A percentile compares a stretch with the other conserved stretches of the same genome.
Evolutionary conservation across 768 basidiomycete genomes (phyloP).

Genomic region (Coprinellus aureogranulatus): DNA sequence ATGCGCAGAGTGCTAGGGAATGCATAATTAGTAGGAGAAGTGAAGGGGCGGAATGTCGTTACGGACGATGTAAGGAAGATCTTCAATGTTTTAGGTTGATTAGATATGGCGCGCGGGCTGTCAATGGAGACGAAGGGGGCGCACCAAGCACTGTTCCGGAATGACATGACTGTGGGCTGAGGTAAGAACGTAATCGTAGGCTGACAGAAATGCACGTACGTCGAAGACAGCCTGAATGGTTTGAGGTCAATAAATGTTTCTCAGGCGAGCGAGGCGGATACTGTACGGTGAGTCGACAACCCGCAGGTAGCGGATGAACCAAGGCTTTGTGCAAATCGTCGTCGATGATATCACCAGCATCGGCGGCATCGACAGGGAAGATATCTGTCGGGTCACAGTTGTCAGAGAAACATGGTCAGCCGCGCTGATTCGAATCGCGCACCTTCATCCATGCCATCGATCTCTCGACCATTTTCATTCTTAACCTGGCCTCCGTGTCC

Average conservation of each 20-base stretch:
- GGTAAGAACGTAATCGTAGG: neutral
- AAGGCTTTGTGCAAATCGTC: slow-evolving; percentile 52
- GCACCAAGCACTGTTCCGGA: slow-evolving; percentile 53
- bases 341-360: slow-evolving; percentile 75
- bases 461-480: slow-evolving; percentile 75
- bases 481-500: slow-evolving; percentile 92
- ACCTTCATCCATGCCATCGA: slow-evolving; percentile 73
- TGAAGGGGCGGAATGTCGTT: neutral
- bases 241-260: neutral
- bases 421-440: too few relatives aligned
- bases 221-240: slow-evolving; percentile 46
- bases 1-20: slow-evolving; percentile 4
- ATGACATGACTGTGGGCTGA: slow-evolving; percentile 42
- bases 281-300: slow-evolving; percentile 52
- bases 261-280: neutral
- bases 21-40: too few relatives aligned
- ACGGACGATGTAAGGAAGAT: slow-evolving; percentile 2
- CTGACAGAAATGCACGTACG: slow-evolving; percentile 26
- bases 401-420: too few relatives aligned
- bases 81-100: too few relatives aligned
- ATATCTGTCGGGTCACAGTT: too few relatives aligned
- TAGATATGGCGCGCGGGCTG: too few relatives aligned
- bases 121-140: too few relatives aligned
- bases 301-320: slow-evolving; percentile 43
- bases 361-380: slow-evolving; percentile 76